Evolutionary conservation across 345 rosid species (phyloP), one percentile per base, ranked within the genome.

Genomic region (Firmiana major): DNA sequence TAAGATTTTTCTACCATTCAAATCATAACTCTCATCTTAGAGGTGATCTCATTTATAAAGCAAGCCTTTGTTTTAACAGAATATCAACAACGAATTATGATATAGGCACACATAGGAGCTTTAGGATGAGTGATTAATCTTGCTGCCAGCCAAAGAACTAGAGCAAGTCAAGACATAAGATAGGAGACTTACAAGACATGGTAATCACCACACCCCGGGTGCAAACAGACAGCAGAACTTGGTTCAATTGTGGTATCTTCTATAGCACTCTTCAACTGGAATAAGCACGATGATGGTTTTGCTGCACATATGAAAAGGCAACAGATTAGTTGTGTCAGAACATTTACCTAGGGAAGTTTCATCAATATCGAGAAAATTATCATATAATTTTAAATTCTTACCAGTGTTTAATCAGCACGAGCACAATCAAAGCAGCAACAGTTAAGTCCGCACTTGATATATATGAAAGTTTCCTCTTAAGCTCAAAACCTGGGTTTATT

Each of bases 131-230:
- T 45, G 43, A 51, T 22, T 40, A 63, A 62, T 59, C 28, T 65
- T 71, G 28, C 19, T 31, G n/a, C 53, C 66, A 36, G 48, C 73
- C 72, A 43, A 75, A 76, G 40, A 67, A 42, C 62, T 15, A 12
- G 43, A 3, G 1, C 21, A 64, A 26, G 67, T 24, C 10, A 66
- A 54, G 64, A 65, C 34, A 21, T 24, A 71, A 73, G 57, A 59
- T 70, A 77, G 74, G n/a, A 55, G 65, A 75, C 97, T 90, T 87
- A 95, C 98, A 93, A 95, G 75, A 90, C 90, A 84, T 95, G 97
- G 84, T 88, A 89, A 58, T 93, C 97, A 48, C 98, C 97, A 82
- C 87, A 84, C 83, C 94, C 97, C n/a, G 98, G 85, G 72, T 80
- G 93, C 84, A 95, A 90, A 79, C 91, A 92, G 82, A 90, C 81